phyloP scores from a whole-genome alignment of 805 yeast genomes.

The Saturnispora quitensis region DNA sequence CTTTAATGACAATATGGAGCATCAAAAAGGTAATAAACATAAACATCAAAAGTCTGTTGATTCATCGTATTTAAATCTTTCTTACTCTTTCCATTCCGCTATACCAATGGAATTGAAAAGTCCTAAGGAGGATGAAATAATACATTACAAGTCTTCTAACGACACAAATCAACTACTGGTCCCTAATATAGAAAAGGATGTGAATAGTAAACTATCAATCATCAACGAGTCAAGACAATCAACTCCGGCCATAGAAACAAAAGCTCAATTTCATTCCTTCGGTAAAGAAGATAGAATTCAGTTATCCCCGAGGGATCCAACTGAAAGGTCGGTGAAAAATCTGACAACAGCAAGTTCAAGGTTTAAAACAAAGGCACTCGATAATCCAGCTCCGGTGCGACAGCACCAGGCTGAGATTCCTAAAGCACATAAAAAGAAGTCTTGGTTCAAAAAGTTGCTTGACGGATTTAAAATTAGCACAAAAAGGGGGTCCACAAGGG shows the following conservation, averaged over 20 bases:
- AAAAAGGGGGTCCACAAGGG: background rate
- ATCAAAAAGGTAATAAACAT: slow-evolving; percentile 10
- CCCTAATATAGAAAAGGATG: background rate
- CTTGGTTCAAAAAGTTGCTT: background rate
- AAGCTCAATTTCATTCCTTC: background rate
- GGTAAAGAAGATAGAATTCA: background rate
- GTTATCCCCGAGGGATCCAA: background rate
- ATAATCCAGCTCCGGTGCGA: background rate
- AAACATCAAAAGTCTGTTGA: slow-evolving; percentile 18
- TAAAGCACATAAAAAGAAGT: background rate
- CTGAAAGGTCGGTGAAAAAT: background rate
- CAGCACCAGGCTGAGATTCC: background rate
- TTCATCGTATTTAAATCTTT: slow-evolving; percentile 16
- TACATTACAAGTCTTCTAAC: slow-evolving; percentile 2
- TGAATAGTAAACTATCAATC: background rate
- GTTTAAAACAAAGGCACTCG: background rate
- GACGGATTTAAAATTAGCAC: background rate
- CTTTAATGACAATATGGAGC: slow-evolving; percentile 8
- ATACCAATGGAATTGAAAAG: slow-evolving; percentile 22
- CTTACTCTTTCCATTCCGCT: slow-evolving; percentile 27
- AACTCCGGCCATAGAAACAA: background rate
- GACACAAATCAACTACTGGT: background rate
- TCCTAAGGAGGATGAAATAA: slow-evolving; percentile 18
- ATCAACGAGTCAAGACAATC: slow-evolving; percentile 2
- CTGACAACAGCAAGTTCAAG: background rate